Conservation (phyloP, 345 rosid species). For the Citrus sp. region DNA sequence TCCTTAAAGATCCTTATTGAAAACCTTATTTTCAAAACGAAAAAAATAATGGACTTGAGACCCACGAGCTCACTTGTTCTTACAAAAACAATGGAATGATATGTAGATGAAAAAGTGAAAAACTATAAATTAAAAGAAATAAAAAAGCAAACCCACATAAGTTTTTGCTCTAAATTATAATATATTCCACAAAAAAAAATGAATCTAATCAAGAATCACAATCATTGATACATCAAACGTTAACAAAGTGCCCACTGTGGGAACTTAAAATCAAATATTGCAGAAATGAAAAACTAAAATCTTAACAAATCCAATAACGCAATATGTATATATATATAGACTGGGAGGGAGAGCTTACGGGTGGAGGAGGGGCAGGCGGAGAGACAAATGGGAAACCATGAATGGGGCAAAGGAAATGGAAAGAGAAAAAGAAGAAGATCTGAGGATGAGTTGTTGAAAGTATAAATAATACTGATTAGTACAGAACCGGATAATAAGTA, state of each 20-base stretch:
- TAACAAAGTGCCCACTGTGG: not conserved
- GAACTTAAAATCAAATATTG: not conserved
- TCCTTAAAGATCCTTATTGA: not conserved
- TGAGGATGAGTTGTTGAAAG: not conserved
- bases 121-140: too few relatives aligned
- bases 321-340: not conserved
- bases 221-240: not conserved
- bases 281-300: not conserved
- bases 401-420: not conserved
- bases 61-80: not conserved
- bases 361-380: conserved; percentile 24
- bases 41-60: not conserved
- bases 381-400: conserved; percentile 46
- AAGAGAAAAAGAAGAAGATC: not conserved
- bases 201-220: not conserved
- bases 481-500: not conserved
- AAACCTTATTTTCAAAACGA: not conserved
- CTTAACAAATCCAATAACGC: not conserved
- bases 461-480: not conserved
- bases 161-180: not conserved
- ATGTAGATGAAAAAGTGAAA: too few relatives aligned
- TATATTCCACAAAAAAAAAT: not conserved
- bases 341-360: conserved; percentile 31
- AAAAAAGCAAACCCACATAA: not conserved
- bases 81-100: not conserved